Evolutionary conservation across 164 flowering plant genomes (phyloP), one percentile per base, ranked within the genome.

Genomic region (Nymphaea colorata): DNA sequence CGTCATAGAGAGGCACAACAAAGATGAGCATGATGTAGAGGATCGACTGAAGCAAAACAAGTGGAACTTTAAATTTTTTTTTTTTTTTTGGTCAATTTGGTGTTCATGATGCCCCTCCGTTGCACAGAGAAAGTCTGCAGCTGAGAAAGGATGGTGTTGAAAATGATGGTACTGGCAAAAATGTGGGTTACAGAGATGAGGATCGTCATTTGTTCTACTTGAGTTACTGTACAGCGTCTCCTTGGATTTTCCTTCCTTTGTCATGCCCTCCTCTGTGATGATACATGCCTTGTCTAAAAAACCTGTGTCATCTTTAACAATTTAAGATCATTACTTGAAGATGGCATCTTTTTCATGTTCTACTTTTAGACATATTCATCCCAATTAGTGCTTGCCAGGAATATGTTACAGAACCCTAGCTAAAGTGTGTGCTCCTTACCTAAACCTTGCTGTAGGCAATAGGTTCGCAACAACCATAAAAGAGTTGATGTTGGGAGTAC

Each of bases 281-380:
- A 93, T 83, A 86, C 91, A 85, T n/a, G 98, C 98, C 70, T 91
- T 93, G 83, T 93, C 94, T 84, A 25, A 93, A 70, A 79, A 86
- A 93, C 79, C 96, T 93, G 84, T 17, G n/a, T 61, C 57, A 25
- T 7, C 57, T 51, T 51, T 8, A 51, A 51, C 57, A 51, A 15
- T 51, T 51, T 10, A 51, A 10, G 57, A 8, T 51, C 14, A 51
- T 51, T 51, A 8, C 57, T 51, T 51, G 55, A 25, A 25, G 36
- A 2, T 47, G 57, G 57, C 14, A 51, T 51, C 57, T 51, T 51
- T 51, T 51, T 15, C 8, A 5, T 10, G 12, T 15, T 7, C 14
- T 51, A 8, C 57, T 51, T 51, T 51, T 51, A 51, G 8, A 51
- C 57, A 8, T 8, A 3, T 51, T 45, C 14, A 51, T 5, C 14